A percentile compares a stretch with the other conserved stretches of the same genome.
Evolutionary conservation across 2,329 filamentous ascomycete species (phyloP).

Genomic region (Exophiala sideris): DNA sequence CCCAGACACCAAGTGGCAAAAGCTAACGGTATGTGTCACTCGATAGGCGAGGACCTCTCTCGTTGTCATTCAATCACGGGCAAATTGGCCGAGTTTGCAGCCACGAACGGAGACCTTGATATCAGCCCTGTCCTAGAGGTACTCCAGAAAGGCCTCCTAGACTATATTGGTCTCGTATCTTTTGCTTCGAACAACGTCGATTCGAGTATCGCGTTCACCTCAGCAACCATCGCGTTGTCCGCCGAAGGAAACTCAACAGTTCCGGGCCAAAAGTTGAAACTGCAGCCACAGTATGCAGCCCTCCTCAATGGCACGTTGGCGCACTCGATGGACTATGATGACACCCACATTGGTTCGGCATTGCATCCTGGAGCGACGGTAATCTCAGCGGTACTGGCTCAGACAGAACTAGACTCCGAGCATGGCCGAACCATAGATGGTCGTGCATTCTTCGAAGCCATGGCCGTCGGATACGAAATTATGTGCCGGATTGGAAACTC

Average conservation of each 20-base stretch:
- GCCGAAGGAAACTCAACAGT: constrained; percentile 2
- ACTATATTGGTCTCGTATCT: constrained; percentile 1
- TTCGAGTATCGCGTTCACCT: constrained; percentile 12
- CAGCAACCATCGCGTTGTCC: constrained; percentile 5
- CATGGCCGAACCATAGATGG: background rate
- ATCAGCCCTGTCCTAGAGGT: background rate
- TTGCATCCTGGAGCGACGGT: constrained; percentile 41
- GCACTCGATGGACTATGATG: constrained; percentile 45
- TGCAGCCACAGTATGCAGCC: constrained; percentile 36
- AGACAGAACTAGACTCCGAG: no score
- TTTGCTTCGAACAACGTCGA: background rate
- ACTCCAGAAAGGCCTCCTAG: background rate
- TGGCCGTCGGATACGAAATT: constrained; percentile 34
- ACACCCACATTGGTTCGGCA: constrained; percentile 41
- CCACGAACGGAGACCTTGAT: background rate
- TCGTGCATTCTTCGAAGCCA: background rate
- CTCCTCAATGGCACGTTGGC: constrained; percentile 42
- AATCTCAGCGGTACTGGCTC: constrained; percentile 29
- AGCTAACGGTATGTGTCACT: no score
- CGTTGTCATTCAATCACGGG: no score
- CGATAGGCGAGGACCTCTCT: no score
- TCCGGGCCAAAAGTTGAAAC: background rate
- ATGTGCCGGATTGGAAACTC: constrained; percentile 31
- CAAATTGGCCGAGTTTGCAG: background rate
- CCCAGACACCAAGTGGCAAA: no score